Conservation (phyloP, 495 filamentous ascomycete genomes). For the Stereocaulon alpinum region DNA sequence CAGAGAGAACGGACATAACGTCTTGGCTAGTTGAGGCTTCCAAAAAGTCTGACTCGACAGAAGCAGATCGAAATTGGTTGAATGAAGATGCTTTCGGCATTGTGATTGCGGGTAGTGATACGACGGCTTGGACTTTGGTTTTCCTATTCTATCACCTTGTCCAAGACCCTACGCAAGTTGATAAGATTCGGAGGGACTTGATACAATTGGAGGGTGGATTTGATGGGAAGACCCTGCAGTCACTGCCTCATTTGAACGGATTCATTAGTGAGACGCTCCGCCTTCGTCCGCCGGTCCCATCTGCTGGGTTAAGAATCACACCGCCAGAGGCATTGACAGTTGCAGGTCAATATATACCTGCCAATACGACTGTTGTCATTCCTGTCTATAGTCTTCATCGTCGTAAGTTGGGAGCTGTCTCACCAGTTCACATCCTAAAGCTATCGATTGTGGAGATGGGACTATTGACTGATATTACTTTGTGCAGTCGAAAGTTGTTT, state of each 20-base stretch:
- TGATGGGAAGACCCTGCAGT: slow-evolving; percentile 21
- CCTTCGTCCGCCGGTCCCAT: slow-evolving; percentile 40
- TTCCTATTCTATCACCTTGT: slow-evolving; percentile 35
- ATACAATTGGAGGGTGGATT: slow-evolving; percentile 1
- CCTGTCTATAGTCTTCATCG: slow-evolving; percentile 34
- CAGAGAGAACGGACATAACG: slow-evolving; percentile 21
- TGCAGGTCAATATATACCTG: slow-evolving; percentile 27
- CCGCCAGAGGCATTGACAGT: slow-evolving; percentile 24
- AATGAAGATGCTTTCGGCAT: slow-evolving; percentile 26
- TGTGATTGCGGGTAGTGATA: slow-evolving; percentile 35
- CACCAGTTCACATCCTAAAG: no score
- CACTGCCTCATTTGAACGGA: slow-evolving; percentile 35
- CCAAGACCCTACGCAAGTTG: slow-evolving; percentile 25
- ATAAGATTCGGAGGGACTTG: slow-evolving; percentile 27
- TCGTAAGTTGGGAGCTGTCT: background rate
- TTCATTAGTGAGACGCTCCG: slow-evolving; percentile 48
- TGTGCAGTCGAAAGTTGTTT: slow-evolving; percentile 30
- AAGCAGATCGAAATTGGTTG: slow-evolving; percentile 20
- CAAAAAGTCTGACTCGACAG: slow-evolving; percentile 9
- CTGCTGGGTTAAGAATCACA: slow-evolving; percentile 33
- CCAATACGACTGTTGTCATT: slow-evolving; percentile 27
- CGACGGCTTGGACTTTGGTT: slow-evolving; percentile 30
- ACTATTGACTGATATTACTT: background rate
- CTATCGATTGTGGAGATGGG: background rate
- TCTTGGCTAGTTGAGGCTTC: slow-evolving; percentile 19